Base-by-base conservation (phyloP, 169 alveolate genomes). In the Eimeria maxima region DNA sequence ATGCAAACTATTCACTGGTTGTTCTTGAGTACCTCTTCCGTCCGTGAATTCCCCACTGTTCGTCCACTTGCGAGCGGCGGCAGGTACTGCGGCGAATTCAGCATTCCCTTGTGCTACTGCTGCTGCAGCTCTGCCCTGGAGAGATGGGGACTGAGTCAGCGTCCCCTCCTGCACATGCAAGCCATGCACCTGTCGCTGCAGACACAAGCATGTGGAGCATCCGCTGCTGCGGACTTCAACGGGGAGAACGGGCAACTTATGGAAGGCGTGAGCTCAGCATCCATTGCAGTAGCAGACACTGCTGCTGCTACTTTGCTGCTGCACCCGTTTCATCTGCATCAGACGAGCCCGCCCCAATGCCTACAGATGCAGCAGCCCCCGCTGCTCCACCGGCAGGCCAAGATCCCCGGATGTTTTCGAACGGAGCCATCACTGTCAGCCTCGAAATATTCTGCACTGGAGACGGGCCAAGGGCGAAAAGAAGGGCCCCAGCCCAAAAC, bases 231-330 rank as follows among this genome's bases (percentile, higher is more conserved):
- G 11, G 50, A 24, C 60, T 86, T 86, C 47, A 60, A 44, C 38
- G 81, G 53, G 45, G 93, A 86, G 45, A 86, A 33, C 13, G 16
- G 81, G 81, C 93, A 27, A 29, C 93, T 65, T 24, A 45, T 18
- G 10, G 80, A 86, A 18, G 81, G 63, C 38, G 81, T 86, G 50
- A 86, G 80, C 80, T 55, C 80, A 4, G 81, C 80, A 18, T 86
- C 93, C 80, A 86, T 42, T 7, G 81, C 93, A 42, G 80, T 65
- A 29, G 81, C 80, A 86, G 93, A 33, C 8, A n/a, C 92, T 33
- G 78, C 92, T 0, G 92, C 92, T 53, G 78, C 45, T 5, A 18
- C 92, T 29, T 73, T 45, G 71, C 74, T 10, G 42, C 93, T 44
- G 93, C 81, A 29, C 13, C 80, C 0, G 76, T 14, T 33, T 53